Base-by-base conservation (phyloP, 164 flowering plant genomes). In the Stephania cephalantha region DNA sequence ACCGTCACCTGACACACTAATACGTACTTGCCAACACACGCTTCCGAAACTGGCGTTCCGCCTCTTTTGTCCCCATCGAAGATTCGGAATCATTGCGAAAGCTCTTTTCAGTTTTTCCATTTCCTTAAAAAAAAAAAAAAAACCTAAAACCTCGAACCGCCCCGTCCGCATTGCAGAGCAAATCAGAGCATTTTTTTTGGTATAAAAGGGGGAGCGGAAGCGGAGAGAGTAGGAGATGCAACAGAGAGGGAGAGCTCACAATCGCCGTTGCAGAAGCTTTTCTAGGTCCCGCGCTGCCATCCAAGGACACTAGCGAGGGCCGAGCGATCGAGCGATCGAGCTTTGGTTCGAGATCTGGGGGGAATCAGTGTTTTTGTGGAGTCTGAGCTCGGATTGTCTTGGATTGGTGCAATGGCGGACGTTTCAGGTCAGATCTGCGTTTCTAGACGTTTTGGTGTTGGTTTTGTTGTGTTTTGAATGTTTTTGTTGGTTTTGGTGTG, bases 191-290 rank as follows among this genome's bases (percentile, higher is more conserved):
- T 35, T 35, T 35, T 4, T 35, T 35, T 35, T 0, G 42, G 1
- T 35, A 35, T 35, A 35, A 35, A 35, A 35, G 42, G 42, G 1
- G 42, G 42, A 35, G 42, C 1, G 9, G 71, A 52, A 53, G 46
- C 31, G 30, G 61, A 45, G 5, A 70, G 73, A 45, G 42, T 30
- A 45, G 63, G 48, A 30, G 71, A 94, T 94, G 98, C 95, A 87
- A 77, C 98, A 89, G 84, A 90, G 69, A 79, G 99, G 99, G 0
- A 79, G 85, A 81, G 52, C 82, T 0, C 2, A 48, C 63, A 85
- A 90, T 86, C 85, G 92, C 13, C 86, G 96, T 86, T 95, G 93
- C 69, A 85, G 97, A 84, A 86, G 87, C 74, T 95, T 93, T 78
- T 88, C 97, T 0, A 79, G 98, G 76, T 84, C 98, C 75, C 94